Percentiles rank a stretch among this genome's conserved stretches.
These are phyloP conservation scores for Malassezia sympodialis DNA, from an alignment of 1,284 basidiomycete genomes.

Conservation along the genomic window DNA sequence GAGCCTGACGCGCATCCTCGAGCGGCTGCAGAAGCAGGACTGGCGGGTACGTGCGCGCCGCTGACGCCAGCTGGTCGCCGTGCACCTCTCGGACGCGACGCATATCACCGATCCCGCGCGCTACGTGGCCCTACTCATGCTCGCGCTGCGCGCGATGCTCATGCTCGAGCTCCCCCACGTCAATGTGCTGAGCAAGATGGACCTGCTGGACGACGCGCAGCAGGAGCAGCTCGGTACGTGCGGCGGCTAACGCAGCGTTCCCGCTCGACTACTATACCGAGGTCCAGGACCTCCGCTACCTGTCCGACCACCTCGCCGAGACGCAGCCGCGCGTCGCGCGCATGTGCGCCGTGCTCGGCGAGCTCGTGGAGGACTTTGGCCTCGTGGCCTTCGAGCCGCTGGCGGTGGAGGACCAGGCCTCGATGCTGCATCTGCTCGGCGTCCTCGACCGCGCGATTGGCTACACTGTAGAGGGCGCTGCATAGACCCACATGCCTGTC, in stretches of 20 bases:
- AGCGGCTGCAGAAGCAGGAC: conserved; percentile 62
- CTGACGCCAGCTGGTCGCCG: conserved; percentile 65
- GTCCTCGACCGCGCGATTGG: conserved; percentile 43
- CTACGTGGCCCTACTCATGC: conserved; percentile 82
- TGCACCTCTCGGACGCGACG: conserved; percentile 90
- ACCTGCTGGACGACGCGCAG: conserved; percentile 57
- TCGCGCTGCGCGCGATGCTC: conserved; percentile 92
- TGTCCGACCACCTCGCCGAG: conserved; percentile 55
- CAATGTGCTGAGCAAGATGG: conserved; percentile 93
- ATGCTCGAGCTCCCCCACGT: conserved; percentile 92
- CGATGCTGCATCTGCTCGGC: conserved; percentile 39
- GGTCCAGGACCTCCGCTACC: conserved; percentile 85
- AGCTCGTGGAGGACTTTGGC: conserved; percentile 84
- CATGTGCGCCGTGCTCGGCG: conserved; percentile 79
- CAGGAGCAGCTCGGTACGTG: conserved; percentile 21
- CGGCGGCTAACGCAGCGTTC: conserved; percentile 58
- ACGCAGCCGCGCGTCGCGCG: conserved; percentile 24
- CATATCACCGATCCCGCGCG: conserved; percentile 92
- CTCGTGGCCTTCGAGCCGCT: conserved; percentile 93
- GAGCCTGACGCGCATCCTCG: conserved; percentile 57
- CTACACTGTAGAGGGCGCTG: conserved; percentile 21
- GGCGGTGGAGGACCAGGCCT: conserved; percentile 52
- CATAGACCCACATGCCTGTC: conserved; percentile 2
- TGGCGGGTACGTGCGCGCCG: conserved; percentile 19
- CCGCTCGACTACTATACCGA: conserved; percentile 97